These are phyloP conservation scores for Pichia inconspicua DNA, from an alignment of 1,139 yeast species.

Conservation along the genomic window DNA sequence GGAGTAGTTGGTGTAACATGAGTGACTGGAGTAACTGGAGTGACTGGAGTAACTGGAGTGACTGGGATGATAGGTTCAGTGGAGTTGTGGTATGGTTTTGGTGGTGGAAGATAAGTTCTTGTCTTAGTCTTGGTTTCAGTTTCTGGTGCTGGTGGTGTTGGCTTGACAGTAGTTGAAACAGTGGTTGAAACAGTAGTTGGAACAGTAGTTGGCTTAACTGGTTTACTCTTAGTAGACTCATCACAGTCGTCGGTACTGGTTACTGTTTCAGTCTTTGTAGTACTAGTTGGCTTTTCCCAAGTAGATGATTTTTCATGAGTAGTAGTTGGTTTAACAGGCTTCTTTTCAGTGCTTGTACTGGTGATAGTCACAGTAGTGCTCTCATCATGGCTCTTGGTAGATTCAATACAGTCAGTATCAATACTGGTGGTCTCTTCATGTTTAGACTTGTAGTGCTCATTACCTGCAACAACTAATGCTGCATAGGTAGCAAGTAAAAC, in stretches of 20 bases:
- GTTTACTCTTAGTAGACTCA: not conserved
- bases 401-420: not conserved
- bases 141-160: not conserved
- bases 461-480: not conserved
- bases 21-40: not conserved
- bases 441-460: not conserved
- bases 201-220: not conserved
- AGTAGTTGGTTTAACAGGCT: not conserved
- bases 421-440: not conserved
- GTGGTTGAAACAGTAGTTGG: not conserved
- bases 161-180: not conserved
- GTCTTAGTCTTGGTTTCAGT: not conserved
- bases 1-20: not conserved
- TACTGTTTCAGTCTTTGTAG: not conserved
- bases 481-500: not conserved
- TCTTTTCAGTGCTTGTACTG: not conserved
- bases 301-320: not conserved
- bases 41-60: not conserved
- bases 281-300: not conserved
- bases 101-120: not conserved
- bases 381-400: not conserved
- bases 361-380: not conserved
- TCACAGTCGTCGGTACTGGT: not conserved
- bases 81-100: not conserved
- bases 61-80: not conserved